Conservation (phyloP, 257 asterid genomes). For the Solanum lycopersicoides region DNA sequence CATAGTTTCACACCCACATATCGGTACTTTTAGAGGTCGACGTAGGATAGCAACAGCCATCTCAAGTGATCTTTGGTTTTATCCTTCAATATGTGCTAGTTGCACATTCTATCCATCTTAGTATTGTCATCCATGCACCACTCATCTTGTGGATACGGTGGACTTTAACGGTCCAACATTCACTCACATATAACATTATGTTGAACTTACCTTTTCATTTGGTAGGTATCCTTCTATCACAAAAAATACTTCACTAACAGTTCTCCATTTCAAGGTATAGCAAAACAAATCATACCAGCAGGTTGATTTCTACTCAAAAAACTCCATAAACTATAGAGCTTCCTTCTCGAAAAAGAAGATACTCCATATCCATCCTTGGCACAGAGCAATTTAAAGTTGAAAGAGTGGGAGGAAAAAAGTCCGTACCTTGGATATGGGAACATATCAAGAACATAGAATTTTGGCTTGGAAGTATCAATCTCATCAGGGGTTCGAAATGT, state of each 20-base stretch:
- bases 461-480: constrained; percentile 83
- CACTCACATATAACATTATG: background rate
- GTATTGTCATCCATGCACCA: background rate
- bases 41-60: background rate
- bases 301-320: background rate
- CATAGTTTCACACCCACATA: background rate
- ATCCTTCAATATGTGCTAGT: background rate
- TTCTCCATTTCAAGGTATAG: background rate
- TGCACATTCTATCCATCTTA: background rate
- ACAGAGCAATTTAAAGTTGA: background rate
- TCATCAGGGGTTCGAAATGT: constrained; percentile 87
- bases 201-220: background rate
- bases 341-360: background rate
- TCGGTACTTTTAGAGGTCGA: background rate
- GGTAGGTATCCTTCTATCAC: background rate
- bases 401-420: background rate
- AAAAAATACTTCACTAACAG: background rate
- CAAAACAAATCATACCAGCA: background rate
- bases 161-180: background rate
- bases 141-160: background rate
- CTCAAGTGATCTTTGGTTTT: background rate
- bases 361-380: background rate
- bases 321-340: background rate
- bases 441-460: constrained; percentile 97
- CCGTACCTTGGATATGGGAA: constrained; percentile 93